These are phyloP conservation scores for Oryza rufipogon DNA, from an alignment of 176 grass and related monocot species.

Conservation along the genomic window DNA sequence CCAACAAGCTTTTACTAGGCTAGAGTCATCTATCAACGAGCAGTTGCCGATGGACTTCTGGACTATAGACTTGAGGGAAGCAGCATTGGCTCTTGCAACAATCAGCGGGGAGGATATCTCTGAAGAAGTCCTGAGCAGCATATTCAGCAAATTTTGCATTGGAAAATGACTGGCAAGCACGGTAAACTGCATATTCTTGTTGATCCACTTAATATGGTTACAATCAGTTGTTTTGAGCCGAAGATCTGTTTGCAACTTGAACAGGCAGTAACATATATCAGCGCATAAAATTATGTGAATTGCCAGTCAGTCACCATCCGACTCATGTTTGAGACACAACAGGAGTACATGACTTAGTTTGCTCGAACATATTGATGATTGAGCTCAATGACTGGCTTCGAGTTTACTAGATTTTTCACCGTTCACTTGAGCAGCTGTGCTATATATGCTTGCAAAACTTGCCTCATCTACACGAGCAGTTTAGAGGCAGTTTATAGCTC, in stretches of 20 bases:
- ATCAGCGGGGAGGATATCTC: slow-evolving; percentile 94
- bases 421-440: neutral
- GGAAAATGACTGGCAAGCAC: slow-evolving; percentile 63
- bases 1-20: slow-evolving; percentile 63
- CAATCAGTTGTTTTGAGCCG: neutral
- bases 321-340: neutral
- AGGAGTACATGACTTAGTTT: neutral
- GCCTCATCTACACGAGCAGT: neutral
- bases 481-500: neutral
- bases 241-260: neutral
- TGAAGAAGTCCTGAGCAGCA: slow-evolving; percentile 81
- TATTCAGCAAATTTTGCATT: slow-evolving; percentile 98
- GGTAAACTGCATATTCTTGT: neutral
- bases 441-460: neutral
- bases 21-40: slow-evolving; percentile 72
- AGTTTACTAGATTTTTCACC: neutral
- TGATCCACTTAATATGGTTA: neutral
- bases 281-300: neutral
- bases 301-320: neutral
- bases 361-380: neutral
- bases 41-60: slow-evolving; percentile 91
- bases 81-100: slow-evolving; percentile 76
- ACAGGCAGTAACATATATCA: neutral
- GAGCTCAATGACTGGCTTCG: too few relatives aligned
- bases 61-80: slow-evolving; percentile 96